Base-by-base conservation (phyloP, 2,329 filamentous ascomycete genomes). In the Diaporthe sp. region DNA sequence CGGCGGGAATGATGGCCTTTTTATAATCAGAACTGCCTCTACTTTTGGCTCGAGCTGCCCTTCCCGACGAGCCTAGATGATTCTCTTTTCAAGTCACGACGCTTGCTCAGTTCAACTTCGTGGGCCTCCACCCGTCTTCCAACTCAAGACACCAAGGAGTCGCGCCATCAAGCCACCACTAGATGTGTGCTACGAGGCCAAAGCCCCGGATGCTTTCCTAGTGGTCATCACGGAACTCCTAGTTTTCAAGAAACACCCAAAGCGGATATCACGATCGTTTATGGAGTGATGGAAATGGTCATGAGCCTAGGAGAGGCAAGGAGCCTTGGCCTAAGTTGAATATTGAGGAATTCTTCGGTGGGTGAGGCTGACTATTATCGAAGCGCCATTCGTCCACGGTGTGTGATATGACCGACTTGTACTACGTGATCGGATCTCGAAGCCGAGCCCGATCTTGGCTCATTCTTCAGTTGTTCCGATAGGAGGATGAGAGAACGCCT, bases 1-100 rank as follows among this genome's bases (percentile, higher is more conserved):
- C 55, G 9, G 34, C 4, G 34, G 34, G 4, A 59, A 59, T 12
- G 6, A 34, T 22, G 15, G 6, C 25, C 9, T 13, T 37, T n/a
- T 59, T 59, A 37, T 59, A 44, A 59, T n/a, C 19, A 61, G 37
- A 39, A 39, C 1, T 8, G 31, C n/a, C 7, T 6, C n/a, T 10
- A 5, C 9, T 39, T n/a, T 4, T 39, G 9, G 3, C 22, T n/a
- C 4, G 0, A 9, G 6, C 57, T 39, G 34, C 4, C 19, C 9
- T 8, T 3, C 13, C 2, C 15, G 10, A 59, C 2, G 5, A 39
- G 0, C 2, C 7, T 3, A 59, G 19, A 2, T n/a, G 1, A 0
- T n/a, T 13, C 9, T 59, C 10, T 4, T 22, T n/a, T 13, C 34
- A 13, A 0, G 13, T n/a, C 34, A 7, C 5, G 9, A n/a, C 19